These are phyloP conservation scores for Aureobasidium sp. DNA, from an alignment of 2,329 filamentous ascomycete species.

Conservation along the genomic window DNA sequence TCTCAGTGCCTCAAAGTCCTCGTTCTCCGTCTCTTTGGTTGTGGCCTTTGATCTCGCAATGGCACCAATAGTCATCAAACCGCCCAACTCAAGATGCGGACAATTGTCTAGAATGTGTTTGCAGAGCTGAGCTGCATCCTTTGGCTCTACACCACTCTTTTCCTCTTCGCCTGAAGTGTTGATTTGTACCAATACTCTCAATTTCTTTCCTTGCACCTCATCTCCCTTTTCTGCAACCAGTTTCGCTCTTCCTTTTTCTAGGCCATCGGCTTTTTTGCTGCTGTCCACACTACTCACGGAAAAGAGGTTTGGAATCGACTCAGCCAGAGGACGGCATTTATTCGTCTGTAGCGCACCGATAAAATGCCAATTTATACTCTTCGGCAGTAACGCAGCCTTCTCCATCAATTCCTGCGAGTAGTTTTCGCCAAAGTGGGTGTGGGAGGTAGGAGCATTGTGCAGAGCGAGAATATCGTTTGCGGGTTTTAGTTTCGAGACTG, in stretches of 20 bases:
- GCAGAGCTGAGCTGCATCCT: slow-evolving; percentile 57
- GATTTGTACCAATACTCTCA: slow-evolving; percentile 83
- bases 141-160: slow-evolving; percentile 76
- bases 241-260: slow-evolving; percentile 68
- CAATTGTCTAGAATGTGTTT: slow-evolving; percentile 63
- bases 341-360: slow-evolving; percentile 91
- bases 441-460: slow-evolving; percentile 48
- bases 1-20: slow-evolving; percentile 69
- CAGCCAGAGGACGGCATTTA: slow-evolving; percentile 80
- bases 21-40: slow-evolving; percentile 70
- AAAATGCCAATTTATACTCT: slow-evolving; percentile 83
- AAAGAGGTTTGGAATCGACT: slow-evolving; percentile 79
- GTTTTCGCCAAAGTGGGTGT: slow-evolving; percentile 90
- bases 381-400: slow-evolving; percentile 74
- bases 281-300: slow-evolving; percentile 87
- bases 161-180: slow-evolving; percentile 85
- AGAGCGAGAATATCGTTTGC: slow-evolving; percentile 83
- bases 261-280: slow-evolving; percentile 74
- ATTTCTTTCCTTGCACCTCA: slow-evolving; percentile 25
- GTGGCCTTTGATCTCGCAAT: slow-evolving; percentile 76
- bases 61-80: slow-evolving; percentile 95
- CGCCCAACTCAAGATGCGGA: slow-evolving; percentile 65
- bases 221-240: slow-evolving; percentile 37
- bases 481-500: slow-evolving; percentile 94
- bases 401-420: slow-evolving; percentile 75